Conservation (phyloP, 208 protist genomes). For the Crithidia sp. region DNA sequence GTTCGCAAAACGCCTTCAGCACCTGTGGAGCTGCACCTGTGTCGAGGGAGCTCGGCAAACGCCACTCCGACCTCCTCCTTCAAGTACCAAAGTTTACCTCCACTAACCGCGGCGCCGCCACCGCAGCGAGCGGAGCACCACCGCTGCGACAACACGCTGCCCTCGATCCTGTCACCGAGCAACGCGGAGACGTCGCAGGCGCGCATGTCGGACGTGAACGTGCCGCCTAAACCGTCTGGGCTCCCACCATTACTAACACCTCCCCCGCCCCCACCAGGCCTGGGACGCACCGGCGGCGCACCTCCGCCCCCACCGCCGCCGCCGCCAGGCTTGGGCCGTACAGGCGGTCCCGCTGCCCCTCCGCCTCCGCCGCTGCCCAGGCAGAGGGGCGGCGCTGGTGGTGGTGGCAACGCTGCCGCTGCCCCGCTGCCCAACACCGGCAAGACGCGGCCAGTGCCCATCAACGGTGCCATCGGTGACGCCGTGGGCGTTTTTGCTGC, state of each 20-base stretch:
- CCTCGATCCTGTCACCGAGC: no score
- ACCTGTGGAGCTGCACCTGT: neutral
- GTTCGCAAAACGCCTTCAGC: neutral
- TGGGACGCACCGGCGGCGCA: neutral
- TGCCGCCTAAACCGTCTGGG: no score
- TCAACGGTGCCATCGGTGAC: constrained; percentile 44
- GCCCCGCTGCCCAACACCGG: constrained; percentile 16
- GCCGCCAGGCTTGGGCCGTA: constrained; percentile 5
- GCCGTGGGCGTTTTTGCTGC: constrained; percentile 41
- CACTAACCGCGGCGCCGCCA: neutral
- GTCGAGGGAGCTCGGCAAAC: neutral
- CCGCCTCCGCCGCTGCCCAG: constrained; percentile 37
- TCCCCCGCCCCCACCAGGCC: neutral
- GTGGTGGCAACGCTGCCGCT: neutral
- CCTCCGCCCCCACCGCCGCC: constrained; percentile 8
- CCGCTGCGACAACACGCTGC: no score
- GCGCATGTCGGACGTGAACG: no score
- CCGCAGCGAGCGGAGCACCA: neutral
- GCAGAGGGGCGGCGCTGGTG: neutral
- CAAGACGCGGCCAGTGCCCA: constrained; percentile 62
- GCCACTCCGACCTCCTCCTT: neutral
- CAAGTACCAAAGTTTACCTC: neutral
- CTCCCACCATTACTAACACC: neutral
- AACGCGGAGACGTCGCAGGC: no score
- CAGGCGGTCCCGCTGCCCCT: constrained; percentile 1